Conservation (phyloP, 73 alveolate genomes). For the Stentor coeruleus region DNA sequence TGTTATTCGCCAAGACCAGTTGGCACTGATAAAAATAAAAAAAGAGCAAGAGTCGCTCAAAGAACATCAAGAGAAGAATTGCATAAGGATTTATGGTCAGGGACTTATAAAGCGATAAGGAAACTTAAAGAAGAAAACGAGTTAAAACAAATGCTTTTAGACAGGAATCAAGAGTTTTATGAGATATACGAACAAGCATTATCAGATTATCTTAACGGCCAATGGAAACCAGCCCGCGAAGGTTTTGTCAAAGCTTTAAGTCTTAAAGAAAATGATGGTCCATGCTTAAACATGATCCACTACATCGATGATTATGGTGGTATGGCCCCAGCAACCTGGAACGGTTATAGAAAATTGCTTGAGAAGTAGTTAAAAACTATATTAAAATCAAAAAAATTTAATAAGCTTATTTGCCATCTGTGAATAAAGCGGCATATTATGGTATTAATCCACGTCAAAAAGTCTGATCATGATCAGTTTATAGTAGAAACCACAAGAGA, state of each 20-base stretch:
- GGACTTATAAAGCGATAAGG: too few relatives aligned
- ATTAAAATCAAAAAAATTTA: too few relatives aligned
- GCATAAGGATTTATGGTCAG: too few relatives aligned
- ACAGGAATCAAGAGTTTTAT: too few relatives aligned
- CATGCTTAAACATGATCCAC: neutral
- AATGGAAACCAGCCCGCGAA: constrained; percentile 53
- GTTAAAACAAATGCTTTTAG: too few relatives aligned
- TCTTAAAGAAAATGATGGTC: neutral
- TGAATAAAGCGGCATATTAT: too few relatives aligned
- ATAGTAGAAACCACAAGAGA: constrained; percentile 61
- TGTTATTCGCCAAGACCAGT: constrained; percentile 31
- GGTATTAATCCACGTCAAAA: constrained; percentile 87
- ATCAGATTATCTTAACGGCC: constrained; percentile 46
- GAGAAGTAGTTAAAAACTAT: too few relatives aligned
- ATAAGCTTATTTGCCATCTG: too few relatives aligned
- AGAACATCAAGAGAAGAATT: too few relatives aligned
- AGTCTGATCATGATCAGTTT: constrained; percentile 84
- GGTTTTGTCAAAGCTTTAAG: neutral
- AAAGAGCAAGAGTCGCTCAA: constrained; percentile 46
- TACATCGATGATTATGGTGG: neutral
- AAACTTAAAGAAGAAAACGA: too few relatives aligned
- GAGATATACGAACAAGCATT: constrained; percentile 50
- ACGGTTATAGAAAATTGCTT: too few relatives aligned
- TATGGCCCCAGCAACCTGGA: neutral
- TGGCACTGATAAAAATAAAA: constrained; percentile 48